These are phyloP conservation scores for Colletotrichum sp. DNA, from an alignment of 2,329 filamentous ascomycete species.

Conservation along the genomic window DNA sequence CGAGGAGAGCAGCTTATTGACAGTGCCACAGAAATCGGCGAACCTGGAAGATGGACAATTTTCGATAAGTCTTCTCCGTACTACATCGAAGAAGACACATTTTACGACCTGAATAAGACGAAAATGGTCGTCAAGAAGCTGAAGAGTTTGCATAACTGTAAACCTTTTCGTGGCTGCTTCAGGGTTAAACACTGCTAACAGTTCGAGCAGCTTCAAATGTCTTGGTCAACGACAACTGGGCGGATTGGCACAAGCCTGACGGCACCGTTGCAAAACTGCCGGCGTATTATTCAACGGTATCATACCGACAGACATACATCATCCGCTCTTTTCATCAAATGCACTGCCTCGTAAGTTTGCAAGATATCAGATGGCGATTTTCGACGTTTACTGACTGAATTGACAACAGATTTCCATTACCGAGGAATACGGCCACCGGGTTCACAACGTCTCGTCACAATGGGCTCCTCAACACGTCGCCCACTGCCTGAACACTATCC, in stretches of 20 bases:
- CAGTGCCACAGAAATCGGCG: background rate
- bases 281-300: conserved; percentile 1
- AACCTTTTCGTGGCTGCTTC: background rate
- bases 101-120: background rate
- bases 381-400: background rate
- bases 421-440: conserved; percentile 1
- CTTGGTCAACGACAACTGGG: background rate
- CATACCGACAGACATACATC: conserved; percentile 4
- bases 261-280: conserved; percentile 1
- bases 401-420: background rate
- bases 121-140: background rate
- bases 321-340: conserved; percentile 13
- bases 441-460: background rate
- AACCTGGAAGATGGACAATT: background rate
- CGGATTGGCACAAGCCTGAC: conserved; percentile 4
- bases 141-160: conserved; percentile 6
- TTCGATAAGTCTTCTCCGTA: background rate
- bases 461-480: conserved; percentile 2
- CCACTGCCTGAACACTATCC: background rate
- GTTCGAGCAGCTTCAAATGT: background rate
- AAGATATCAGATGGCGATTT: accelerated
- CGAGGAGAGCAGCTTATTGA: background rate
- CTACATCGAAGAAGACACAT: conserved; percentile 3
- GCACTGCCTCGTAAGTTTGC: background rate
- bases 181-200: background rate